Evolutionary conservation across 805 yeast genomes (phyloP), one percentile per base, ranked within the genome.

Genomic region (Spathaspora hagerdaliae): DNA sequence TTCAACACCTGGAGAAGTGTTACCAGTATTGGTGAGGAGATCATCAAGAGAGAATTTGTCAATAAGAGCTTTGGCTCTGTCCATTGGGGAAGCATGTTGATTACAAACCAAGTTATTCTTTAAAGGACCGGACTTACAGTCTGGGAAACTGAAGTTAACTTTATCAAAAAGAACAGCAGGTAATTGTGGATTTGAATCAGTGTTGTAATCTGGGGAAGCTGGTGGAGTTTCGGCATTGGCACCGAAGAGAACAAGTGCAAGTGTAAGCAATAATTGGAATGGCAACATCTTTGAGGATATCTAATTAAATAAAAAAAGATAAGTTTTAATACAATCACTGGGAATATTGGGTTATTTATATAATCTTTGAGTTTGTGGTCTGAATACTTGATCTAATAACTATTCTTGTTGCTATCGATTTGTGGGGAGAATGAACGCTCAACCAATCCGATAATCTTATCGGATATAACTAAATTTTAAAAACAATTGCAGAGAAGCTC

Each of bases 141-240:
- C 45, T 36, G 45, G 45, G 45, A 42, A 42, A 32, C 40, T 36
- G 27, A 27, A 42, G 29, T 36, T 33, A 24, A 42, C 40, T 7
- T 14, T 11, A 11, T 42, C 40, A 33, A 42, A 42, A n/a, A 37
- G 31, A 5, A 42, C 24, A n/a, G 45, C 27, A 15, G 45, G 45
- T 36, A 42, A 42, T 36, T 42, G 45, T 14, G 45, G 45, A 24
- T 42, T 42, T 11, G 45, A 33, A 8, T 42, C 45, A 11, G 45
- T 42, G 10, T 27, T 42, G 26, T 42, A 42, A 36, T 42, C 40
- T 27, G 45, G 45, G 8, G 8, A 36, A 32, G 40, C 36, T 36
- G 45, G 45, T 12, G 39, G 33, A 10, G 45, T 38, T 42, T 42
- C 40, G n/a, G 31, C 45, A 31, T 31, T 31, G 13, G 33, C 39